A percentile compares a stretch with the other conserved stretches of the same genome.
phyloP scores from a whole-genome alignment of 345 rosid genomes.

The Trapa bicornis region DNA sequence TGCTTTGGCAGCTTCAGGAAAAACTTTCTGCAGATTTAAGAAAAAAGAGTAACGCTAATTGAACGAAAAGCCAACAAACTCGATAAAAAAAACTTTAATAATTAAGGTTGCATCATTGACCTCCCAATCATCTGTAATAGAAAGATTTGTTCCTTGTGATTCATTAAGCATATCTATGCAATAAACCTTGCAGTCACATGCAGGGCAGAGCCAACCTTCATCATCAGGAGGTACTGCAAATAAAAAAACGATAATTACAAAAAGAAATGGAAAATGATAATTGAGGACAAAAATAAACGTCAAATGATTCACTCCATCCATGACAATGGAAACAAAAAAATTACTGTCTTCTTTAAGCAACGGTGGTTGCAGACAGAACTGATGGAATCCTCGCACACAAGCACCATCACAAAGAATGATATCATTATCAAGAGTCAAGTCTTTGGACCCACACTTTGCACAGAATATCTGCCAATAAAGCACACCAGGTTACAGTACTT shows the following conservation, averaged over 20 bases:
- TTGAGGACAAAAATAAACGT: slow-evolving; percentile 12
- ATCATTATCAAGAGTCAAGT: slow-evolving; percentile 64
- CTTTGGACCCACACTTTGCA: slow-evolving; percentile 92
- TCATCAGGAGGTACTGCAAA: slow-evolving; percentile 85
- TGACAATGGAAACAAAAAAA: slow-evolving; percentile 11
- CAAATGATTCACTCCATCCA: not conserved
- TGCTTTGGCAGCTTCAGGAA: slow-evolving; percentile 66
- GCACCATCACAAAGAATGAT: slow-evolving; percentile 93
- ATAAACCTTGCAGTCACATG: slow-evolving; percentile 79
- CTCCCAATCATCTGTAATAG: slow-evolving; percentile 69
- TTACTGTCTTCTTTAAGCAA: slow-evolving; percentile 84
- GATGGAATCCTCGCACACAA: slow-evolving; percentile 94
- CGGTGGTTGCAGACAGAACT: slow-evolving; percentile 78
- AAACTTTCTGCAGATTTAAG: slow-evolving; percentile 51
- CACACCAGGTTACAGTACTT: slow-evolving; percentile 17
- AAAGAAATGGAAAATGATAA: slow-evolving; percentile 8
- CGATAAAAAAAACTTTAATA: not conserved
- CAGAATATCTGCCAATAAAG: slow-evolving; percentile 69
- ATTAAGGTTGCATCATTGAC: slow-evolving; percentile 20
- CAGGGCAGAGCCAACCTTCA: slow-evolving; percentile 95
- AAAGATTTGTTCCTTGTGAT: slow-evolving; percentile 55
- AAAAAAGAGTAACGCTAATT: not conserved
- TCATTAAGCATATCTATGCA: slow-evolving; percentile 64
- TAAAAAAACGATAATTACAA: slow-evolving; percentile 1
- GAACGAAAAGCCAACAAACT: not conserved